These are phyloP conservation scores for Capsicum baccatum DNA, from an alignment of 257 asterid genomes.

Conservation along the genomic window DNA sequence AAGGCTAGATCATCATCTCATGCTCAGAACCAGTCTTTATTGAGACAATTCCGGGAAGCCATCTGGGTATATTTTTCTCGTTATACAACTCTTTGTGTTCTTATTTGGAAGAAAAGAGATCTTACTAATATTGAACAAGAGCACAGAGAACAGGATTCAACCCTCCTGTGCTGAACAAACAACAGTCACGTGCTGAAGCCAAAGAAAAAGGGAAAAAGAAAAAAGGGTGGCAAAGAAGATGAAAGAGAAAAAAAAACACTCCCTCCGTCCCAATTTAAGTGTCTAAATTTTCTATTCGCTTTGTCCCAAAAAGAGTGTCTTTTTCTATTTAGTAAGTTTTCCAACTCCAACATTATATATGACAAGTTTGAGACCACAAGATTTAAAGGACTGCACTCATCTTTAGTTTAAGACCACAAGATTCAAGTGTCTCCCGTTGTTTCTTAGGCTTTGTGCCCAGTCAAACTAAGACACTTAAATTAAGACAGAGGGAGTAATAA, in stretches of 20 bases:
- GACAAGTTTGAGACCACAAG: no score
- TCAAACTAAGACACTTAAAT: no score
- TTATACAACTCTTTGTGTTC: conserved; percentile 12
- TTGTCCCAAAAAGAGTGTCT: no score
- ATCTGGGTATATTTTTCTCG: conserved; percentile 68
- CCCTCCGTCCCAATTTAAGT: no score
- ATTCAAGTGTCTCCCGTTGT: no score
- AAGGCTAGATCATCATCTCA: conserved; percentile 53
- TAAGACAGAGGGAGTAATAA: neutral
- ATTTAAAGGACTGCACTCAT: no score
- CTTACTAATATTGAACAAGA: conserved; percentile 1
- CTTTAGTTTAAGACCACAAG: no score
- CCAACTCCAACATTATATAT: no score
- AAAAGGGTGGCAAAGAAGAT: neutral
- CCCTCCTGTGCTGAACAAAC: neutral
- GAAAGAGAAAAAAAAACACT: neutral
- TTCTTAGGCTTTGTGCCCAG: no score
- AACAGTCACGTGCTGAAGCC: neutral
- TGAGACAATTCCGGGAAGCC: conserved; percentile 87
- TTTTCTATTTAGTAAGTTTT: no score
- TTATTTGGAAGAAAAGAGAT: neutral
- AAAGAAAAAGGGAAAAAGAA: neutral
- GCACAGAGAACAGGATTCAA: conserved; percentile 1
- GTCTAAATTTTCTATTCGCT: no score
- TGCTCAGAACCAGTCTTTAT: conserved; percentile 52